Percentiles rank a stretch among this genome's conserved stretches.
Evolutionary conservation across 2,329 filamentous ascomycete genomes (phyloP).

Genomic region (Diaporthe caulivora): DNA sequence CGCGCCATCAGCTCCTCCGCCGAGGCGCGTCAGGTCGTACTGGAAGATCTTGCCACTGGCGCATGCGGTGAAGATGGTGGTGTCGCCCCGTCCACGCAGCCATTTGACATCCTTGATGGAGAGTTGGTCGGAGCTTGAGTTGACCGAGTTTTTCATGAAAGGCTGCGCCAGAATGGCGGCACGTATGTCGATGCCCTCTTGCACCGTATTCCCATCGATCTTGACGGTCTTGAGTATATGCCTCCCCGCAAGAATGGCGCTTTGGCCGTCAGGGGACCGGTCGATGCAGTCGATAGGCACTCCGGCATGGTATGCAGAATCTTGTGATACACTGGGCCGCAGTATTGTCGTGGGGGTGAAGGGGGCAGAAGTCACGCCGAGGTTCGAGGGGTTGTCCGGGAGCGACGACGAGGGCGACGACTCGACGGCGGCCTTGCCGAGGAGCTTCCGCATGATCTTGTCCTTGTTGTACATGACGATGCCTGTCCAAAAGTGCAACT

Average conservation of each 20-base stretch:
- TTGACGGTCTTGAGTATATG: conserved; percentile 73
- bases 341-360: conserved; percentile 54
- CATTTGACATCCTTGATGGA: conserved; percentile 75
- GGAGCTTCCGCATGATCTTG: conserved; percentile 71
- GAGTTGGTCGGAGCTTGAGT: conserved; percentile 66
- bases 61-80: conserved; percentile 72
- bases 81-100: conserved; percentile 59
- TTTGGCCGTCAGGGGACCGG: conserved; percentile 66
- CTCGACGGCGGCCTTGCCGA: conserved; percentile 65
- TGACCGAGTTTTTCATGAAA: conserved; percentile 54
- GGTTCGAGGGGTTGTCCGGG: conserved; percentile 26
- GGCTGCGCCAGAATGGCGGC: conserved; percentile 65
- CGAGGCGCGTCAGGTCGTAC: conserved; percentile 69
- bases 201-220: conserved; percentile 65
- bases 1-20: conserved; percentile 54
- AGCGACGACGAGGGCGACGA: conserved; percentile 59
- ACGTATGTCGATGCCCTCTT: conserved; percentile 70
- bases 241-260: conserved; percentile 68
- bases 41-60: conserved; percentile 74
- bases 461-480: conserved; percentile 65
- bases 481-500: conserved; percentile 41
- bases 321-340: conserved; percentile 67
- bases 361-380: conserved; percentile 60
- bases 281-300: conserved; percentile 70
- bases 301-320: conserved; percentile 64